Base-by-base conservation (phyloP, 2,329 filamentous ascomycete species). In the Pezicula neosporulosa region DNA sequence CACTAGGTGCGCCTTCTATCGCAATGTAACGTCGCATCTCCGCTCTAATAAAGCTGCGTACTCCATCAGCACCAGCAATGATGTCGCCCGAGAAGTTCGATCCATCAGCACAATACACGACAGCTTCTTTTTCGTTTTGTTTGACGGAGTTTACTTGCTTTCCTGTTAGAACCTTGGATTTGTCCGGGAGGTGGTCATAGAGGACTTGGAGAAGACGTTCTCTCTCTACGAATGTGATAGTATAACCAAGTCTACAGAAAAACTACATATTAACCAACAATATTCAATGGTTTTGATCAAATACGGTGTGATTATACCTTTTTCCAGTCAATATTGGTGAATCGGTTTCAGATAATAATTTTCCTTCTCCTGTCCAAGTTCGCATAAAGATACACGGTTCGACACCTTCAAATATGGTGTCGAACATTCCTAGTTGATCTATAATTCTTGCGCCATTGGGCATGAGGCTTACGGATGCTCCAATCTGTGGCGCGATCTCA, bases 401-500 rank as follows among this genome's bases (percentile, higher is more conserved):
- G 18, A 49, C 18, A 37, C 33, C 12, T 19, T 24, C 24, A 15
- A 42, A 8, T 4, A 44, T 19, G 21, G 38, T 37, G 37, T 68
- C 62, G 16, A 56, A 71, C 35, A 63, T 57, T 1, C 73, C 76
- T 1, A 81, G 59, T 58, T 81, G 77, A 47, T 79, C 76, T 1
- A 79, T 59, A 7, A 81, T 72, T 1, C 70, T 67, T 5, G 63
- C 49, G 1, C 72, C 72, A n/a, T 72, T 67, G 0, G 77, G 65
- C 0, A 67, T 53, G 1, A 80, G 55, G 1, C 68, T 73, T 24
- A 81, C 74, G 3, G 69, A 72, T 0, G 76, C 76, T 0, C 77
- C 77, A 0, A 73, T 62, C 16, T 70, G 63, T 0, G 76, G 75
- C 1, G 70, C 69, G 18, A 79, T 70, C 0, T 68, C 60, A 0